These are phyloP conservation scores for Tricholoma flavovirens DNA, from an alignment of 768 basidiomycete species.

Conservation along the genomic window DNA sequence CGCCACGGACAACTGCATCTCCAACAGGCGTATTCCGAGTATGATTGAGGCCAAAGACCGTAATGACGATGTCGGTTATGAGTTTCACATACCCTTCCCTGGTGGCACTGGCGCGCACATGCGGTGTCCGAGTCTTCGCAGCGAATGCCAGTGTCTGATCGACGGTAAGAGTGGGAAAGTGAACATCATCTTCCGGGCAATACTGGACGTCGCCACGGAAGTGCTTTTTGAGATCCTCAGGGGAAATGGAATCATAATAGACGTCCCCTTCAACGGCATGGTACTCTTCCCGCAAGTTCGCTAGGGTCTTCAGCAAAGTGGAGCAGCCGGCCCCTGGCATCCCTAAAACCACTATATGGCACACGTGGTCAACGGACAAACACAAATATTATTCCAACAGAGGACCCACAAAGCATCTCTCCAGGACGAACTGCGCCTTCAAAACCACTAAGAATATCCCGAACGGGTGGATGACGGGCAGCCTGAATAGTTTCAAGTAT, in stretches of 20 bases:
- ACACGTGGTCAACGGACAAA: slow-evolving; percentile 5
- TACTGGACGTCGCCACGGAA: too few relatives aligned
- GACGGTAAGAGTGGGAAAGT: too few relatives aligned
- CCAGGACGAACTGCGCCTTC: slow-evolving; percentile 58
- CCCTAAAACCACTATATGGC: slow-evolving; percentile 76
- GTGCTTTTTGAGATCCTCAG: slow-evolving; percentile 58
- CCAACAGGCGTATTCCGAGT: too few relatives aligned
- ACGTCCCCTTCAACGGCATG: slow-evolving; percentile 67
- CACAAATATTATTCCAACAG: background rate
- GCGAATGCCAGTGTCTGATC: too few relatives aligned
- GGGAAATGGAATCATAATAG: slow-evolving; percentile 68
- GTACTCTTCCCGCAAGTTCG: slow-evolving; percentile 69
- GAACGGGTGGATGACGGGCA: slow-evolving; percentile 52
- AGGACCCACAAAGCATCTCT: slow-evolving; percentile 73
- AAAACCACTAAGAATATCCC: too few relatives aligned
- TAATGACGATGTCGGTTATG: too few relatives aligned
- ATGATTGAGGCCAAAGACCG: too few relatives aligned
- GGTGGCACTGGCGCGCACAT: too few relatives aligned
- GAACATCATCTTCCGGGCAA: too few relatives aligned
- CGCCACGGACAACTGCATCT: too few relatives aligned
- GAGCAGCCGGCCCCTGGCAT: slow-evolving; percentile 84
- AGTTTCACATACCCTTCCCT: too few relatives aligned
- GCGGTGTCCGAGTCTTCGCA: too few relatives aligned
- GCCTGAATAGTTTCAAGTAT: slow-evolving; percentile 34
- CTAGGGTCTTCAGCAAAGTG: slow-evolving; percentile 75